phyloP scores from a whole-genome alignment of 441 rosid species.

The Adansonia gregorii region DNA sequence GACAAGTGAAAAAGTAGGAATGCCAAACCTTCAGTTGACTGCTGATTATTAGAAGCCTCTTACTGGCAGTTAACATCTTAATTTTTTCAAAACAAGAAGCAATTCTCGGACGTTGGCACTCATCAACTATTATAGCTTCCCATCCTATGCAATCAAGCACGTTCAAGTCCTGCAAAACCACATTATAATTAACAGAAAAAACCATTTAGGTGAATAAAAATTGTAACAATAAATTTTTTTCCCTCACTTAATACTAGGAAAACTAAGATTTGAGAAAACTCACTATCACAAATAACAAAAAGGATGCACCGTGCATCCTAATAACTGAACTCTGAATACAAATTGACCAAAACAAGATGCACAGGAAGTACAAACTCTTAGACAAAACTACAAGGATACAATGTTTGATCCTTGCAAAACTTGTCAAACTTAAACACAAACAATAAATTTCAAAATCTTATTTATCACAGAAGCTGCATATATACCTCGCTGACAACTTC shows the following conservation, averaged over 20 bases:
- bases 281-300: neutral
- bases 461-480: slow-evolving; percentile 20
- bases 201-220: neutral
- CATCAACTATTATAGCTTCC: slow-evolving; percentile 61
- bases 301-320: neutral
- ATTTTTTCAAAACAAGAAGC: slow-evolving; percentile 41
- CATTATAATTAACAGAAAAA: slow-evolving; percentile 19
- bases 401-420: neutral
- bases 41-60: slow-evolving; percentile 56
- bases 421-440: neutral
- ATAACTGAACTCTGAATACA: slow-evolving; percentile 5
- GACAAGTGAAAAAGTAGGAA: slow-evolving; percentile 19
- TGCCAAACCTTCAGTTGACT: slow-evolving; percentile 58
- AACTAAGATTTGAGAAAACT: slow-evolving; percentile 13
- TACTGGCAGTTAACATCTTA: slow-evolving; percentile 43
- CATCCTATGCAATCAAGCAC: slow-evolving; percentile 44
- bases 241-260: neutral
- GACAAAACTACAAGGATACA: neutral
- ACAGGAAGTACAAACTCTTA: slow-evolving; percentile 15
- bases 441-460: slow-evolving; percentile 7
- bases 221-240: neutral
- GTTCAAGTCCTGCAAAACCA: slow-evolving; percentile 53
- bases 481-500: slow-evolving; percentile 59
- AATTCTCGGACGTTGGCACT: slow-evolving; percentile 44
- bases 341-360: slow-evolving; percentile 8